These are phyloP conservation scores for Eurotiales sp. DNA, from an alignment of 2,329 filamentous ascomycete species.

Conservation along the genomic window DNA sequence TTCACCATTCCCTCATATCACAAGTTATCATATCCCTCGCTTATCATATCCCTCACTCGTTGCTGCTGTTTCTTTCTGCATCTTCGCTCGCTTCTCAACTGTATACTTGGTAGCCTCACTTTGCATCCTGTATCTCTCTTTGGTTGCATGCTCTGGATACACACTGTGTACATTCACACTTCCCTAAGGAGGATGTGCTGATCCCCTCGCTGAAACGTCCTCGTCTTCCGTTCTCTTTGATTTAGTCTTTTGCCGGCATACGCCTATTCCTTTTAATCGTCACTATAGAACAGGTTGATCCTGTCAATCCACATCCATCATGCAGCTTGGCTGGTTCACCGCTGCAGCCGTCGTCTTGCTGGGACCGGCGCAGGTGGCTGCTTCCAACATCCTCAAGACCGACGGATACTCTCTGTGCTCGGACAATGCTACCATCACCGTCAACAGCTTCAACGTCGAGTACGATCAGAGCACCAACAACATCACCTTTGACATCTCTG, in stretches of 20 bases:
- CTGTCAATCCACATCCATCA: slow-evolving; percentile 18
- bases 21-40: too few species aligned
- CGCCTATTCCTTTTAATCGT: slow-evolving; percentile 13
- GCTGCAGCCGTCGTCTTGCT: slow-evolving; percentile 12
- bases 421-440: slow-evolving; percentile 55
- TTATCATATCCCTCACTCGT: too few species aligned
- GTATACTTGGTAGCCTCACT: too few species aligned
- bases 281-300: slow-evolving; percentile 23
- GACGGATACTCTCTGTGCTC: slow-evolving; percentile 74
- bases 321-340: slow-evolving; percentile 12
- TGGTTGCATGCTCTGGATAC: too few species aligned
- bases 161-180: too few species aligned
- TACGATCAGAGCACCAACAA: slow-evolving; percentile 73
- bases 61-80: too few species aligned
- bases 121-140: too few species aligned
- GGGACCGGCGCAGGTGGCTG: slow-evolving; percentile 48
- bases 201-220: background rate
- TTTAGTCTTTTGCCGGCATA: slow-evolving; percentile 8
- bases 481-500: slow-evolving; percentile 77
- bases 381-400: slow-evolving; percentile 71
- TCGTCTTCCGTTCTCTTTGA: background rate
- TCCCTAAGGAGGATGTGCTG: too few species aligned
- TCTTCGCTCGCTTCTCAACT: too few species aligned
- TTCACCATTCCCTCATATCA: too few species aligned
- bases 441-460: slow-evolving; percentile 70